Evolutionary conservation across 306 rosid genomes (phyloP).

Genomic region (Castanospermum australe): DNA sequence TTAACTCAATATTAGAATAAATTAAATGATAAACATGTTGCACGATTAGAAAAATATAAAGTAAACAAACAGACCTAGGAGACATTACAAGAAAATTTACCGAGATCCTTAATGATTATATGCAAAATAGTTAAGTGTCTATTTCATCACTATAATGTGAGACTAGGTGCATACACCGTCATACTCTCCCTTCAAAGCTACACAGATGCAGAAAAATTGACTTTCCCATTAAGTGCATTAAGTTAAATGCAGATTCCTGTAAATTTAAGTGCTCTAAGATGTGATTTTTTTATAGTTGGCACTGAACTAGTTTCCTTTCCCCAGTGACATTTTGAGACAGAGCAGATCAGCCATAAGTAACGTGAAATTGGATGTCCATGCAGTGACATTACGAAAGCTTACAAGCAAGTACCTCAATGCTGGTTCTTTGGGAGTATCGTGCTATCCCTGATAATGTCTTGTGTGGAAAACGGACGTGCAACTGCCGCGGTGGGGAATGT

Average conservation of each 20-base stretch:
- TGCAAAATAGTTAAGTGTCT: too few relatives aligned
- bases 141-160: too few relatives aligned
- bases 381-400: slow-evolving; percentile 76
- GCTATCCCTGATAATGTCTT: slow-evolving; percentile 61
- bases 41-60: too few relatives aligned
- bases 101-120: too few relatives aligned
- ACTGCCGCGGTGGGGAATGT: slow-evolving; percentile 98
- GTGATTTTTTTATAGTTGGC: background rate
- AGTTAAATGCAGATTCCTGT: background rate
- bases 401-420: slow-evolving; percentile 95
- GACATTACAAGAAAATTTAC: too few relatives aligned
- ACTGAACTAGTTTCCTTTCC: slow-evolving; percentile 6
- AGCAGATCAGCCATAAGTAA: slow-evolving; percentile 74
- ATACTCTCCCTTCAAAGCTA: background rate
- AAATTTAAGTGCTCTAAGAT: background rate
- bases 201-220: background rate
- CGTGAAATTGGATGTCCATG: slow-evolving; percentile 78
- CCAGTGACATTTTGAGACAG: slow-evolving; percentile 79
- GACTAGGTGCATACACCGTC: too few relatives aligned
- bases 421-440: slow-evolving; percentile 84
- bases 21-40: too few relatives aligned
- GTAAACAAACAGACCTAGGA: too few relatives aligned
- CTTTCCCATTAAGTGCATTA: background rate
- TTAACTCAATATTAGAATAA: too few relatives aligned
- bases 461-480: slow-evolving; percentile 86